A percentile compares a stretch with the other conserved stretches of the same genome.
Conservation (phyloP, 2,329 filamentous ascomycete genomes). For the Trichoderma sp. region DNA sequence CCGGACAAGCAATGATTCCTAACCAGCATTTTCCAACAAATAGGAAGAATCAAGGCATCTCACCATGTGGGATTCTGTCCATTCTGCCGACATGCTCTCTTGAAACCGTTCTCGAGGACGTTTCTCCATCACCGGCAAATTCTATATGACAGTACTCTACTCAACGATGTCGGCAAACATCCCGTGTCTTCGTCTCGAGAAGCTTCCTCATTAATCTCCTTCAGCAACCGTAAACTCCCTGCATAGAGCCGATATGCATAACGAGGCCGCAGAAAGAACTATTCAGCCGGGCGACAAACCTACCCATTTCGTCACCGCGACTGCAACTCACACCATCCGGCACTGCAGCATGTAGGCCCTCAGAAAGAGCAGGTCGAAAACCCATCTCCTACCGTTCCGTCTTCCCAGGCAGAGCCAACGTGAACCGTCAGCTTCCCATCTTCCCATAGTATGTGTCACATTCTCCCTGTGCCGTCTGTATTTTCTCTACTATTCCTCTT, state of each 20-base stretch:
- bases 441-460: conserved; percentile 12
- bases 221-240: not conserved
- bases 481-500: not conserved
- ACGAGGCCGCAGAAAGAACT: not conserved
- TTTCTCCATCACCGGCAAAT: not conserved
- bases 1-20: not conserved
- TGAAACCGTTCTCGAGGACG: not conserved
- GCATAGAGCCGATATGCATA: conserved; percentile 14
- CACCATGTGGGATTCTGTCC: not conserved
- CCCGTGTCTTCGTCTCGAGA: not conserved
- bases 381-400: not conserved
- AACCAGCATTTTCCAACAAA: conserved; percentile 1
- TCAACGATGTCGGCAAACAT: not conserved
- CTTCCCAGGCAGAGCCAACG: not conserved
- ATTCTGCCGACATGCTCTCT: not conserved
- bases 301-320: not conserved
- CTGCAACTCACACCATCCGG: not conserved
- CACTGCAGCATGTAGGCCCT: not conserved
- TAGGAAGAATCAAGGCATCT: not conserved
- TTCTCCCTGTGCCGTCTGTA: not conserved
- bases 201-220: not conserved
- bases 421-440: not conserved
- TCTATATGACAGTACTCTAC: not conserved
- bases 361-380: not conserved
- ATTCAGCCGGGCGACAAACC: conserved; percentile 3